Conservation (phyloP, 2,329 filamentous ascomycete genomes). For the Neopestalotiopsis sp. region DNA sequence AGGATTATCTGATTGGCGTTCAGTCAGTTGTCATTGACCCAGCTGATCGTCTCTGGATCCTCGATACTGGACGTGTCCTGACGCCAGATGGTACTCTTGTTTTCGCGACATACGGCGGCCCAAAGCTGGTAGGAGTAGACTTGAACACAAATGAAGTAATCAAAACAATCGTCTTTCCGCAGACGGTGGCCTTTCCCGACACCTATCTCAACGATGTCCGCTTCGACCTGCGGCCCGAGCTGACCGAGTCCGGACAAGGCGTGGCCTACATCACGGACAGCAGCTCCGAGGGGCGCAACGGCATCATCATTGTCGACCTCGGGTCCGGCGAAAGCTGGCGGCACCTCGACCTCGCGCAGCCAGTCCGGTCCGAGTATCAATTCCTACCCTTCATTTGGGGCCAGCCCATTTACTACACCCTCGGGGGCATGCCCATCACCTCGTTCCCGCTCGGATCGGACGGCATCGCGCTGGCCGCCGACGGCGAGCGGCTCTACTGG, state of each 20-base stretch:
- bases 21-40: slow-evolving; percentile 59
- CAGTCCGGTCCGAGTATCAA: slow-evolving; percentile 47
- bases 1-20: slow-evolving; percentile 55
- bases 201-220: slow-evolving; percentile 60
- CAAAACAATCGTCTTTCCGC: slow-evolving; percentile 46
- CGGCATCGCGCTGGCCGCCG: slow-evolving; percentile 55
- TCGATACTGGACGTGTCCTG: slow-evolving; percentile 50
- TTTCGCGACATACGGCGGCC: slow-evolving; percentile 49
- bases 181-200: slow-evolving; percentile 49
- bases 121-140: slow-evolving; percentile 56
- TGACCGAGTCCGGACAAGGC: slow-evolving; percentile 48
- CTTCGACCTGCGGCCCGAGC: slow-evolving; percentile 51
- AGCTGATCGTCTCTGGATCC: slow-evolving; percentile 55
- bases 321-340: slow-evolving; percentile 54
- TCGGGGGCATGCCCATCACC: slow-evolving; percentile 39
- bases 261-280: slow-evolving; percentile 61
- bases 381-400: slow-evolving; percentile 57
- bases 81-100: slow-evolving; percentile 50
- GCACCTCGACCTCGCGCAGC: slow-evolving; percentile 48
- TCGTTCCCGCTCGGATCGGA: slow-evolving; percentile 52
- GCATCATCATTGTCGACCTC: slow-evolving; percentile 55
- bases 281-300: slow-evolving; percentile 52
- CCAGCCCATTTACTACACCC: slow-evolving; percentile 47
- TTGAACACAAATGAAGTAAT: slow-evolving; percentile 50
- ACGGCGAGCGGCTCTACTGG: slow-evolving; percentile 53